phyloP scores from a whole-genome alignment of 306 rosid genomes.

The Inga leiocalycina region DNA sequence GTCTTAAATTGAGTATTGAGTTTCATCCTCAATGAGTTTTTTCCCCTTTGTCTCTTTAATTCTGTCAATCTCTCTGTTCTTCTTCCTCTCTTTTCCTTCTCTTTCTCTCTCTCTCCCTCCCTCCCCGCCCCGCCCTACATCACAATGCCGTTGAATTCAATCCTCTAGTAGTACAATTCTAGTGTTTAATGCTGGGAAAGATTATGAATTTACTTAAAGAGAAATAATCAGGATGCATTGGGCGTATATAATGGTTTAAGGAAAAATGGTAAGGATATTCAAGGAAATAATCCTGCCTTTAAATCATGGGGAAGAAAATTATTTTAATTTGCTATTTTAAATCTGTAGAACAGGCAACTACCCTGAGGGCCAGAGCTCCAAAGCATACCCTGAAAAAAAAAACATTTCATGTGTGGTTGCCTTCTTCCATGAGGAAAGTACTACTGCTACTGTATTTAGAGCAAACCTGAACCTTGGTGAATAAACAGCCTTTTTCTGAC shows the following conservation, averaged over 20 bases:
- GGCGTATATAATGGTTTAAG: not conserved
- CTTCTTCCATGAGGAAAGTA: not conserved
- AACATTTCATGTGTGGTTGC: not conserved
- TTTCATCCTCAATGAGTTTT: no score
- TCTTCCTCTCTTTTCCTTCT: no score
- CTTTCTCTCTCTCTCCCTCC: no score
- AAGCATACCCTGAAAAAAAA: not conserved
- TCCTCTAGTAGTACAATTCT: not conserved
- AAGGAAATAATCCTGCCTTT: not conserved
- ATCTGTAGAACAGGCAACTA: not conserved
- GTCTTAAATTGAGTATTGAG: no score
- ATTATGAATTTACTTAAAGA: not conserved
- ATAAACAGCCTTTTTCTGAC: not conserved
- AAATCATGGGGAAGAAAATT: not conserved
- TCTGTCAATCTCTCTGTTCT: no score
- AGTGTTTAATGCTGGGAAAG: not conserved
- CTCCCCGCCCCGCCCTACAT: no score
- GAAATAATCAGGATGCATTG: not conserved
- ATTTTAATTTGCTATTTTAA: not conserved
- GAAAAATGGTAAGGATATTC: not conserved
- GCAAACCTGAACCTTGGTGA: not conserved
- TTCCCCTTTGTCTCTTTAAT: no score
- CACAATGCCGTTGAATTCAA: not conserved
- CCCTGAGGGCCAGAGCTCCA: not conserved
- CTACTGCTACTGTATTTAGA: not conserved